Conservation (phyloP, 2,329 filamentous ascomycete genomes). For the Fusarium duplospermum region DNA sequence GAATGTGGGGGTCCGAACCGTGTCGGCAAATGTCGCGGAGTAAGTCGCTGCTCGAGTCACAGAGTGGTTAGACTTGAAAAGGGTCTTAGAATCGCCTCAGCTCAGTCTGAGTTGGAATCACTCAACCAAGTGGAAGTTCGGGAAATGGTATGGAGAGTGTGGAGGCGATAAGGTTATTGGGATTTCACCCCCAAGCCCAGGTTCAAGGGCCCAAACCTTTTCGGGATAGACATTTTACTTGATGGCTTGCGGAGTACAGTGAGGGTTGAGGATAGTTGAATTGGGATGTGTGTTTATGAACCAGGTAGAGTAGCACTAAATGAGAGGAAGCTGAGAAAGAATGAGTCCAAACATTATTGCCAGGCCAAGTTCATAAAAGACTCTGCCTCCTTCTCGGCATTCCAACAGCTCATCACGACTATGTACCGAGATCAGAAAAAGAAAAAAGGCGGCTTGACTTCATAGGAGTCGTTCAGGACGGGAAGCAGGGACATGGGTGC, state of each 20-base stretch:
- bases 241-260: not conserved
- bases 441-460: constrained; percentile 6
- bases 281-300: not conserved
- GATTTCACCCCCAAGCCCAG: not conserved
- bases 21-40: not conserved
- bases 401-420: not conserved
- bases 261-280: not conserved
- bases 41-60: not conserved
- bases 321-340: not conserved
- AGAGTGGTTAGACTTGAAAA: not conserved
- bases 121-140: not conserved
- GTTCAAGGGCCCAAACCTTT: not conserved
- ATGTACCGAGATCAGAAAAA: not conserved
- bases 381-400: not conserved
- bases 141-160: not conserved
- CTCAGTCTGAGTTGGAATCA: not conserved
- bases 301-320: not conserved
- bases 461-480: constrained; percentile 11
- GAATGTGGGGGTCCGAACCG: not conserved
- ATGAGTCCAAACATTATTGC: not conserved
- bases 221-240: not conserved
- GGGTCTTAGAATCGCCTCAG: not conserved
- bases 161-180: not conserved
- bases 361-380: not conserved
- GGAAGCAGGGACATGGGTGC: constrained; percentile 44